Evolutionary conservation across 2,329 filamentous ascomycete genomes (phyloP).

Genomic region (Phaeosphaeria sp.): DNA sequence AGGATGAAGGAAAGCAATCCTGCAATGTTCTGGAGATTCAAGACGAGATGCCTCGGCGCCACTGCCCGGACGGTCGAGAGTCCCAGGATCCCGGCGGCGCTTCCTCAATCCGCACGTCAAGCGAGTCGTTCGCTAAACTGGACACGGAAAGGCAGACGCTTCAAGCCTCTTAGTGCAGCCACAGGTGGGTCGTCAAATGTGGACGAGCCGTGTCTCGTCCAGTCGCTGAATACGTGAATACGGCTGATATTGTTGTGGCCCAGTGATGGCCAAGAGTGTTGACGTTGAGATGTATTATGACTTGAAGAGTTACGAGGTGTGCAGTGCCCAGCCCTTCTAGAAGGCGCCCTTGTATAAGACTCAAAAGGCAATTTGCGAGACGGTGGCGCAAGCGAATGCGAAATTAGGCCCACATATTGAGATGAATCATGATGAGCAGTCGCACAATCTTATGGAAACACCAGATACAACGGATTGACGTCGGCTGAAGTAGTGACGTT

Average conservation of each 20-base stretch:
- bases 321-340: not conserved
- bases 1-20: conserved; percentile 5
- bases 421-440: not conserved
- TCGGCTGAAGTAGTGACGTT: not conserved
- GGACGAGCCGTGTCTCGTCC: not conserved
- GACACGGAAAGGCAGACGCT: not conserved
- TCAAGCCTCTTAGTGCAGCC: conserved; percentile 2
- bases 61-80: not conserved
- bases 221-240: not conserved
- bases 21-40: not conserved
- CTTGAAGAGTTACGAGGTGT: not conserved
- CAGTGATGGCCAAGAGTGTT: not conserved
- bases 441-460: not conserved
- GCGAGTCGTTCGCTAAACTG: conserved; percentile 1
- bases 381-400: conserved; percentile 1
- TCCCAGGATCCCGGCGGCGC: not conserved
- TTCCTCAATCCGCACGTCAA: not conserved
- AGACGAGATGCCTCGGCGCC: conserved; percentile 2
- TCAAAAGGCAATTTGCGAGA: not conserved
- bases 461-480: not conserved
- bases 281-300: not conserved
- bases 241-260: not conserved
- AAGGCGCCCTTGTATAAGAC: not conserved
- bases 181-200: not conserved
- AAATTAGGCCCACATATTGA: not conserved